Base-by-base conservation (phyloP, 2,329 filamentous ascomycete genomes). In the Aspergillus puulaauensis region DNA sequence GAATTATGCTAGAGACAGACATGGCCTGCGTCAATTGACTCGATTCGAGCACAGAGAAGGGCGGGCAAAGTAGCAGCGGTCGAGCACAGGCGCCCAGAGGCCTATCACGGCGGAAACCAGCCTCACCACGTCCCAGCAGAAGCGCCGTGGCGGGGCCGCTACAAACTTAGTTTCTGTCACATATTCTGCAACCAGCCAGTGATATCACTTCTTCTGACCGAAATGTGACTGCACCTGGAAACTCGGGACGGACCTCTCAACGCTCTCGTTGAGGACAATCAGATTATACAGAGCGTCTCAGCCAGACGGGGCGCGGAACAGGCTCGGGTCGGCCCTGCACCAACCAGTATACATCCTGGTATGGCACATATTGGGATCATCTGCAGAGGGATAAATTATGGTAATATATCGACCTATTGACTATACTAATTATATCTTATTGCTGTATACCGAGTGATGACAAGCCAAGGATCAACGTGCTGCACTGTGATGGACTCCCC, bases 401-500 rank as follows among this genome's bases (percentile, higher is more conserved):
- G 27, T 11, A 31, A 31, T 31, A 31, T 31, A 31, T 31, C 27
- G 27, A 31, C 8, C 9, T 31, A 11, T 11, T 49, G n/a, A 40
- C 24, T 24, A 52, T 44, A 44, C 39, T 37, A 11, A 33, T 40
- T 12, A 43, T 43, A 43, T 43, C n/a, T 43, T 21, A 43, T 11
- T 17, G 9, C 40, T 11, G 40, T 23, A 48, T 14, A 21, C 44
- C 17, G 46, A 48, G 24, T 52, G 37, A 52, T 52, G 24, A 21
- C 39, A 31, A 11, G 50, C 50, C 50, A 53, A 53, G 40, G 50
- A 45, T 45, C 17, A 31, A 27, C 52, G 33, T 39, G 27, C 59
- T 63, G 61, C 60, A 59, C 54, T 61, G 62, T 64, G 62, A 64
- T 61, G 48, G 57, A 59, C 54, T 31, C 48, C 61, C 58, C 63